Conservation (phyloP, 768 basidiomycete genomes). For the Suillus luteus region DNA sequence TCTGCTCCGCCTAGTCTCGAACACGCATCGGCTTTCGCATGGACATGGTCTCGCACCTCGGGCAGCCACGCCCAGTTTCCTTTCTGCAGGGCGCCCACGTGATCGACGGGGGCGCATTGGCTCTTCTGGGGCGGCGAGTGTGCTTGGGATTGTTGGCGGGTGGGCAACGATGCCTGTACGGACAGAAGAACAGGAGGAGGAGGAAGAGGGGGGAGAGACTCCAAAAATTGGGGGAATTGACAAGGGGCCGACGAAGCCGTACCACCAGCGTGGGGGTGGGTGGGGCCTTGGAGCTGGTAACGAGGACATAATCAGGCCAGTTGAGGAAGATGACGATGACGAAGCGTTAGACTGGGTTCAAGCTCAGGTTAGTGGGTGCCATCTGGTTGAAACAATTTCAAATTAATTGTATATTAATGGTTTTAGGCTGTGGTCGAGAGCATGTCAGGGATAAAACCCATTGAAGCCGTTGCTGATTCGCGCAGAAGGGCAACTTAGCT, state of each 20-base stretch:
- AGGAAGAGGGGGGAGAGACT: conserved; percentile 58
- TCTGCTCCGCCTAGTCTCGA: conserved; percentile 64
- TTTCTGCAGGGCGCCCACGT: conserved; percentile 71
- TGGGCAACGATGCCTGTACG: conserved; percentile 33
- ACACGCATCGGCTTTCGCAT: conserved; percentile 41
- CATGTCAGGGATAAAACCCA: conserved; percentile 54
- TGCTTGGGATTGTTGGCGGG: conserved; percentile 33
- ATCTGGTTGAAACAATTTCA: neutral
- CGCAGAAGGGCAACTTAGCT: conserved; percentile 29
- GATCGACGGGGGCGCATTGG: conserved; percentile 80
- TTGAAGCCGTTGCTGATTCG: conserved; percentile 27
- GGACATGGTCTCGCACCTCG: conserved; percentile 30
- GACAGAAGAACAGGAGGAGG: conserved; percentile 36
- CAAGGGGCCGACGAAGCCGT: conserved; percentile 10
- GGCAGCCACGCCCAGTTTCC: conserved; percentile 57
- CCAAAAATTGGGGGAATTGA: conserved; percentile 53
- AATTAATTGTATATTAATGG: neutral
- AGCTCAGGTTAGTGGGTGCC: conserved; percentile 49
- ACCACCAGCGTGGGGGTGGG: conserved; percentile 53
- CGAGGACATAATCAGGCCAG: conserved; percentile 47
- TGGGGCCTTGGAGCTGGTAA: conserved; percentile 73
- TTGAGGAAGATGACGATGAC: conserved; percentile 66
- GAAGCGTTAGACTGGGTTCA: conserved; percentile 69
- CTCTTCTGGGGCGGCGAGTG: conserved; percentile 30
- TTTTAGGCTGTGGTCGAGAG: conserved; percentile 54